Base-by-base conservation (phyloP, 768 basidiomycete species). In the Boletus rex-veris region DNA sequence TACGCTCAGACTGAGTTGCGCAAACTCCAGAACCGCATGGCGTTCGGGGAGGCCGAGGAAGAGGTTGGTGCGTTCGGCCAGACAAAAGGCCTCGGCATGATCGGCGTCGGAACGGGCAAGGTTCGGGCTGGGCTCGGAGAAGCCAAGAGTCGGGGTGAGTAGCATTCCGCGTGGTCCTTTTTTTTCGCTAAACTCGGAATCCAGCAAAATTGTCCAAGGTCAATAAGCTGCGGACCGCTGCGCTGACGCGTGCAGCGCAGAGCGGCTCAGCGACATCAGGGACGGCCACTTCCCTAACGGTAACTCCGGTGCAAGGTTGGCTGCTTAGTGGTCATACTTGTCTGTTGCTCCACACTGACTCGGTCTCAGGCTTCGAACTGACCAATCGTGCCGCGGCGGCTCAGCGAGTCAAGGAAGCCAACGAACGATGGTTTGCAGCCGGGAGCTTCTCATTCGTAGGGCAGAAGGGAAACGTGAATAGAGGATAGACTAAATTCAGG, bases 41-140 rank as follows among this genome's bases (percentile, higher is more conserved):
- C 78, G 51, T 98, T 99, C 63, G 97, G 96, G 39, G 87, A 96
- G 71, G 88, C 87, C 1, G 97, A 98, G 66, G 88, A 95, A 64
- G 97, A 99, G 70, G 90, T 95, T 41, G 96, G 94, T 16, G 91
- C 94, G 31, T 95, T 92, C 62, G 97, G 97, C 74, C 86, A 98
- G 75, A 95, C 94, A n/a, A 91, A 92, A 76, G 97, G 97, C 6
- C 71, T 98, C 67, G 97, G 97, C 56, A 98, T 99, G 95, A 91
- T 98, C 57, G 93, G 94, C 37, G 79, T 79, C 49, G 77, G 84
- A 16, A 86, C 88, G 7, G 97, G 97, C 21, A 91, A 92, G 70
- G 89, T 99, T 48, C 79, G 97, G 50, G 93, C 93, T 12, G 86
- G 87, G 28, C 70, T 84, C 47, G 93, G 89, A 48, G 95, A 98